Base-by-base conservation (phyloP, 495 filamentous ascomycete genomes). In the Tuber borchii region DNA sequence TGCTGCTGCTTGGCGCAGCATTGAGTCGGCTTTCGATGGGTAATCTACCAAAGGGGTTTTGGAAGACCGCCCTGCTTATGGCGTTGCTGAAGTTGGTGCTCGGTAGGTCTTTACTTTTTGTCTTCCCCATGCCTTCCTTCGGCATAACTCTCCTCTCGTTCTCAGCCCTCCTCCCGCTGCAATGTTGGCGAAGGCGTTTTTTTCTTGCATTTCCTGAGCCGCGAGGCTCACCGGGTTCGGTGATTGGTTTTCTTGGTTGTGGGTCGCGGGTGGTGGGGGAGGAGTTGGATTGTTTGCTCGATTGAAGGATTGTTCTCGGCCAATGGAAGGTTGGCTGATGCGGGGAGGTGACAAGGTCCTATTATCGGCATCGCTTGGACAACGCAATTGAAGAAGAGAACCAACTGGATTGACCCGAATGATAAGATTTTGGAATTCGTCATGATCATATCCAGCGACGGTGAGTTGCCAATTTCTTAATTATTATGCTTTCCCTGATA, bases 341-440 rank as follows among this genome's bases (percentile, higher is more conserved):
- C 40, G 20, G 42, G 22, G 10, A 39, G 44, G 68, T 20, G 14
- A 37, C 40, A 46, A 82, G 81, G 81, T 14, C 81, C 81, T 40
- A 83, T 83, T 48, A 83, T 83, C 65, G 81, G 81, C 31, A 76
- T 82, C 37, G 71, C 73, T 19, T 83, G 81, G 81, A 79, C 78
- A 71, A 81, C 71, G 44, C 73, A 73, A 42, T 46, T 83, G 31
- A 74, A 46, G 19, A 75, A 51, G 26, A 45, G 74, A 65, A 83
- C 81, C 16, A 37, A 14, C 22, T 77, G 79, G 78, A 71, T 83
- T 37, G 69, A 77, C 12, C 31, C 51, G 19, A 69, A 74, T 22
- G 78, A 83, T 44, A 82, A 83, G 74, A 83, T 83, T 31, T 71
- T 83, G 45, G 78, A 78, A 69, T 75, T 83, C 56, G 75, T 83